Evolutionary conservation across 2,329 filamentous ascomycete species (phyloP).

Genomic region (Alternaria viburni): DNA sequence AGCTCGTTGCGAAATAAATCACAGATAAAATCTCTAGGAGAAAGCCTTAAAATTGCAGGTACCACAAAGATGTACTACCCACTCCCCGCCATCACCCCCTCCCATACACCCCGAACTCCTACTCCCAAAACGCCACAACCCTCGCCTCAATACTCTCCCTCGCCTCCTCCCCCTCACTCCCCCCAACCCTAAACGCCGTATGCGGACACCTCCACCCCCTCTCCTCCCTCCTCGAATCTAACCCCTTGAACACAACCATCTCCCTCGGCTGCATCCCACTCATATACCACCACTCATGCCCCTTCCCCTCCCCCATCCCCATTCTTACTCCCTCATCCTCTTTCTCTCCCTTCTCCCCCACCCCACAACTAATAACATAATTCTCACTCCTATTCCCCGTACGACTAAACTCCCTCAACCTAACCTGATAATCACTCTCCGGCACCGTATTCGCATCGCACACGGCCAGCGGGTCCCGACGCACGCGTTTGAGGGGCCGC

Average conservation of each 20-base stretch:
- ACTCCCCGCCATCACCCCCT: too few species aligned
- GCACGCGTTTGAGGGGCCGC: conserved; percentile 33
- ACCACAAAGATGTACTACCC: too few species aligned
- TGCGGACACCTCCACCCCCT: conserved; percentile 35
- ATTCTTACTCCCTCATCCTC: not conserved
- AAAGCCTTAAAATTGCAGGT: too few species aligned
- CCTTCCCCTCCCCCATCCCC: not conserved
- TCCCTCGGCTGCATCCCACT: conserved; percentile 29
- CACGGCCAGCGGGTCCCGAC: conserved; percentile 34
- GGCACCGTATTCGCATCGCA: conserved; percentile 25
- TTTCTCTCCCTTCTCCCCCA: not conserved
- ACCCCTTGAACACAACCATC: conserved; percentile 35
- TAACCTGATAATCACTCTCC: conserved; percentile 24
- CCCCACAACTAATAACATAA: conserved; percentile 24
- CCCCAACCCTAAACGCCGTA: conserved; percentile 29
- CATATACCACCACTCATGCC: conserved; percentile 39
- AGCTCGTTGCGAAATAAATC: not conserved
- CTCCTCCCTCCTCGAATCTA: conserved; percentile 23
- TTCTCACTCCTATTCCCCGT: conserved; percentile 22
- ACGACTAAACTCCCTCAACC: conserved; percentile 21
- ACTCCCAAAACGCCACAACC: conserved; percentile 28
- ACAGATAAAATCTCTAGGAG: not conserved
- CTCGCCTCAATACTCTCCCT: conserved; percentile 38
- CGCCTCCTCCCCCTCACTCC: conserved; percentile 13
- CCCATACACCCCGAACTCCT: too few species aligned